Evolutionary conservation across 108 stramenopile genomes (phyloP), one percentile per base, ranked within the genome.

Genomic region (Stephanodiscus minutulus): DNA sequence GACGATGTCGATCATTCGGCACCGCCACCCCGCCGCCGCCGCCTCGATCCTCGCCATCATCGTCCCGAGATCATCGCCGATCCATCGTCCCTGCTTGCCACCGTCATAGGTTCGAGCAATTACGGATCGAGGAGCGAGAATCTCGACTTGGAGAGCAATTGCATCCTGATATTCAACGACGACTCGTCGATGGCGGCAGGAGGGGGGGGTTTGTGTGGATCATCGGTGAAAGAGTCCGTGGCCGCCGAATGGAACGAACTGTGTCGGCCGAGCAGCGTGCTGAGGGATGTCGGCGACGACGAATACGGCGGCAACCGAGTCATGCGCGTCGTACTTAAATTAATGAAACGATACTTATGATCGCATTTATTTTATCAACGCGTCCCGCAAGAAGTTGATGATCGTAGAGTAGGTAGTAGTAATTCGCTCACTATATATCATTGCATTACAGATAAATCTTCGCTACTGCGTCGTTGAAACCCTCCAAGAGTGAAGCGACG

Each of bases 131-230:
- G 93, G 61, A 85, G 83, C 41, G 87, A 85, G 39, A 64, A 74
- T 29, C 75, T 85, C 24, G 93, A 94, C 66, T 84, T 94, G 68
- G 93, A 94, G 64, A 90, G 89, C 76, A 91, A 94, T 63, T 79
- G 83, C 25, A 49, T 94, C 12, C 43, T 94, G 22, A 55, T 94
- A 7, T 89, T 91, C 64, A 79, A 78, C 22, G n/a, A n/a, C n/a
- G n/a, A n/a, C n/a, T n/a, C n/a, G n/a, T n/a, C n/a, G n/a, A n/a
- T n/a, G n/a, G n/a, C n/a, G n/a, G n/a, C n/a, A n/a, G n/a, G n/a
- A n/a, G n/a, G n/a, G n/a, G n/a, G n/a, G n/a, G n/a, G n/a, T n/a
- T n/a, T n/a, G n/a, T n/a, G n/a, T n/a, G n/a, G n/a, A n/a, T n/a
- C n/a, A 18, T 36, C 50, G 10, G 55, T 80, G 46, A 56, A 69